Evolutionary conservation across 495 filamentous ascomycete genomes (phyloP).

Genomic region (Thozetella sp.): DNA sequence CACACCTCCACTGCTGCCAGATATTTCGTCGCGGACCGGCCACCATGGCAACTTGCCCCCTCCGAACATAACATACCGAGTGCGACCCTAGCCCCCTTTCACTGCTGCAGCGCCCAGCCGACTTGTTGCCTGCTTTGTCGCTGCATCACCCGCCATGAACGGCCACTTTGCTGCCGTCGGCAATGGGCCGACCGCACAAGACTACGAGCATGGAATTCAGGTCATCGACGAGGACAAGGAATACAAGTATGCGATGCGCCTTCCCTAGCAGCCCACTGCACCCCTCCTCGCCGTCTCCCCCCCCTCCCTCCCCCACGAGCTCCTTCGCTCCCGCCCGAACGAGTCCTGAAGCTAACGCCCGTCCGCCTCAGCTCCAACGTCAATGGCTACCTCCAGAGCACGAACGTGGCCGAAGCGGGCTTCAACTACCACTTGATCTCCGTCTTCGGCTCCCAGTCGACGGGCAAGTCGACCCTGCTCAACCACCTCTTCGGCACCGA

Average conservation of each 20-base stretch:
- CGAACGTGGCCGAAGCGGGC: conserved; percentile 79
- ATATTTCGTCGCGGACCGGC: conserved; percentile 4
- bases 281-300: too few species aligned
- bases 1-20: neutral
- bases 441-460: conserved; percentile 98
- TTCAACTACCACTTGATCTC: conserved; percentile 99
- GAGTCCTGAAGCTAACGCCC: conserved; percentile 1
- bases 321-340: neutral
- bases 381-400: conserved; percentile 75
- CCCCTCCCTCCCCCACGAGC: neutral
- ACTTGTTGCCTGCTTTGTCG: neutral
- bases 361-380: conserved; percentile 65
- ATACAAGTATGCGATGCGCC: conserved; percentile 74
- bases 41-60: conserved; percentile 15
- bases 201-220: conserved; percentile 93
- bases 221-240: conserved; percentile 94
- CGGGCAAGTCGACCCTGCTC: conserved; percentile 94
- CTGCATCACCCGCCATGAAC: conserved; percentile 58
- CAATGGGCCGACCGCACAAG: conserved; percentile 61
- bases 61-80: neutral
- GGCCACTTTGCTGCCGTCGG: conserved; percentile 86
- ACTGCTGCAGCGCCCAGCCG: neutral
- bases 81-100: neutral
- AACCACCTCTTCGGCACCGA: conserved; percentile 95
- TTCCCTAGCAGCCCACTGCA: conserved; percentile 6